Evolutionary conservation across 306 rosid species (phyloP), one percentile per base, ranked within the genome.

Genomic region (Senna tora): DNA sequence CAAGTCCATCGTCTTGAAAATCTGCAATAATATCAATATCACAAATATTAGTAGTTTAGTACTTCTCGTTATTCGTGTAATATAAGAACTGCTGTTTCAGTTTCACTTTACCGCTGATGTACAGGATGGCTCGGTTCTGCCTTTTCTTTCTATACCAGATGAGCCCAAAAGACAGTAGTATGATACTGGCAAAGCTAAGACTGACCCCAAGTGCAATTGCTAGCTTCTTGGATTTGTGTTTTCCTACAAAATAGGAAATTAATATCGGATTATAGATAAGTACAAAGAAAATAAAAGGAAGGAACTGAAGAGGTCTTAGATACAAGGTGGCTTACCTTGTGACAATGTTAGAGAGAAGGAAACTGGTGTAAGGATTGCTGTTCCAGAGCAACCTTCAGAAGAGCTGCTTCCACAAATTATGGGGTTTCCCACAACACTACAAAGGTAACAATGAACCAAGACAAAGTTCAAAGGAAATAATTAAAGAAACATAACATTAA

Each of bases 151-250:
- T 74, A 63, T 79, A 82, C 92, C 97, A 88, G 17, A 88, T 55
- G 61, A 86, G 45, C 38, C 85, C 96, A 46, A 87, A 71, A n/a
- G 75, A 69, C 54, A 90, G 15, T 64, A 91, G 56, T 56, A 89
- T 42, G 52, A 90, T 81, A 69, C 75, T 82, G 49, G 69, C 84
- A 80, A 83, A 84, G 71, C 97, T 71, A 57, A 93, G 82, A 74
- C 93, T 85, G 65, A 86, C 85, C 73, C 94, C 98, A 71, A 91
- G 89, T 45, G 92, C 96, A 85, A 91, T 80, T 53, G 88, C 98
- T 45, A 90, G 73, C 74, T 74, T 89, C 36, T 78, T 88, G 69
- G 97, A 84, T 71, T 81, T 84, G 52, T 84, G 84, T 63, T 85
- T 87, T 50, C 92, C 98, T 93, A 28, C 12, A 54, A 41, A 41